These are phyloP conservation scores for Fusarium subtropicale DNA, from an alignment of 2,329 filamentous ascomycete genomes.

Conservation along the genomic window DNA sequence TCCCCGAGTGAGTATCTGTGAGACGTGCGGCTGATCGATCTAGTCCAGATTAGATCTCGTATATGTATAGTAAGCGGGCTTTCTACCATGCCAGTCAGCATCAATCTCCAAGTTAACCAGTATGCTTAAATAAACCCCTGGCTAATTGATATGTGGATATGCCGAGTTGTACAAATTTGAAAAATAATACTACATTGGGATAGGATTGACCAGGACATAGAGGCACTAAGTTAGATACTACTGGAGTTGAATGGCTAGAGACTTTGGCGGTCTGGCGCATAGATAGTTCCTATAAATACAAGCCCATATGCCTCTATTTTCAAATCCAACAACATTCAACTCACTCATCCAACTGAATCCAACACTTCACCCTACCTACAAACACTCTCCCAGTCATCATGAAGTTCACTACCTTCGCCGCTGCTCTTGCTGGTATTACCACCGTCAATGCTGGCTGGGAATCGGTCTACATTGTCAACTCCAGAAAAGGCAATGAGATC, in stretches of 20 bases:
- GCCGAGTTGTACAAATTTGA: background rate
- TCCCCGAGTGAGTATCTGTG: background rate
- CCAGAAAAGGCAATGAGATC: background rate
- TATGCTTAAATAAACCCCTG: background rate
- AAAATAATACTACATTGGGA: background rate
- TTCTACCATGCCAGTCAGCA: background rate
- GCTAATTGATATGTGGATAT: background rate
- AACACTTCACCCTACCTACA: accelerated
- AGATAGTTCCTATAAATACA: background rate
- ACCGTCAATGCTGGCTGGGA: background rate
- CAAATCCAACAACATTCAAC: accelerated
- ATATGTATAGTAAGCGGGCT: background rate
- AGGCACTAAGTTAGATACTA: accelerated
- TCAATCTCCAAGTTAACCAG: background rate
- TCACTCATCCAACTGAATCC: accelerated
- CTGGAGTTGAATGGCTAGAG: accelerated
- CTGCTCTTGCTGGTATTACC: accelerated
- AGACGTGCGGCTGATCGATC: background rate
- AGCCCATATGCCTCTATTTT: accelerated
- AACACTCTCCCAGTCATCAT: background rate
- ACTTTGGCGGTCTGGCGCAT: background rate
- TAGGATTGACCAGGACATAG: accelerated
- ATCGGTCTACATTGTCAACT: background rate
- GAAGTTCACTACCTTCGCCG: background rate
- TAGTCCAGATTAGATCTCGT: background rate